Percentiles rank a stretch among this genome's conserved stretches.
phyloP scores from a whole-genome alignment of 2,329 filamentous ascomycete species.

The Emergomyces africanus region DNA sequence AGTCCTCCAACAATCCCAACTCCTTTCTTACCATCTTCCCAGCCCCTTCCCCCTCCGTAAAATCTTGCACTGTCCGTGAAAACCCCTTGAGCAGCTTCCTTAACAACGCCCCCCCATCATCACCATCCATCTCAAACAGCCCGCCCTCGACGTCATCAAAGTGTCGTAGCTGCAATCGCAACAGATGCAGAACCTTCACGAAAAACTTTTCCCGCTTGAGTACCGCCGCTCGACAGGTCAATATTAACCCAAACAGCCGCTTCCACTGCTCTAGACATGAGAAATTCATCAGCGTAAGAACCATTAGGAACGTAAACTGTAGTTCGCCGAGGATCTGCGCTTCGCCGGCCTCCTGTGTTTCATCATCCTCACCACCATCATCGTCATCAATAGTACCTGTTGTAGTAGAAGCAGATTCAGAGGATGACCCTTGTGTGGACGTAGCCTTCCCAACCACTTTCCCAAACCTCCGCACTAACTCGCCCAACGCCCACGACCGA shows the following conservation, averaged over 20 bases:
- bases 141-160: slow-evolving; percentile 48
- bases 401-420: not conserved
- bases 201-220: slow-evolving; percentile 38
- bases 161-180: slow-evolving; percentile 42
- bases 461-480: slow-evolving; percentile 33
- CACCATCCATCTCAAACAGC: slow-evolving; percentile 44
- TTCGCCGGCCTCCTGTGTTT: slow-evolving; percentile 17
- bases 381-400: not conserved
- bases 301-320: slow-evolving; percentile 51
- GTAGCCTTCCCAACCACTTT: slow-evolving; percentile 13
- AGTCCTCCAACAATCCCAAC: slow-evolving; percentile 42
- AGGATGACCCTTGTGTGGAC: not conserved
- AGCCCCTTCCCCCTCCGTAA: slow-evolving; percentile 12
- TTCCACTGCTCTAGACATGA: slow-evolving; percentile 56
- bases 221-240: slow-evolving; percentile 45
- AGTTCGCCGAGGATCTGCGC: slow-evolving; percentile 42
- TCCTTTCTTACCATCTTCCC: slow-evolving; percentile 35
- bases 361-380: not conserved
- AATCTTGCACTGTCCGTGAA: slow-evolving; percentile 34
- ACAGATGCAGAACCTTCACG: slow-evolving; percentile 35
- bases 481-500: slow-evolving; percentile 47
- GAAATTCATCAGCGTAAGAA: slow-evolving; percentile 51
- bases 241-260: slow-evolving; percentile 41
- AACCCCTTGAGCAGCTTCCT: slow-evolving; percentile 41
- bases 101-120: slow-evolving; percentile 41